These are phyloP conservation scores for Dorcoceras hygrometricum DNA, from an alignment of 257 asterid species.

Conservation along the genomic window DNA sequence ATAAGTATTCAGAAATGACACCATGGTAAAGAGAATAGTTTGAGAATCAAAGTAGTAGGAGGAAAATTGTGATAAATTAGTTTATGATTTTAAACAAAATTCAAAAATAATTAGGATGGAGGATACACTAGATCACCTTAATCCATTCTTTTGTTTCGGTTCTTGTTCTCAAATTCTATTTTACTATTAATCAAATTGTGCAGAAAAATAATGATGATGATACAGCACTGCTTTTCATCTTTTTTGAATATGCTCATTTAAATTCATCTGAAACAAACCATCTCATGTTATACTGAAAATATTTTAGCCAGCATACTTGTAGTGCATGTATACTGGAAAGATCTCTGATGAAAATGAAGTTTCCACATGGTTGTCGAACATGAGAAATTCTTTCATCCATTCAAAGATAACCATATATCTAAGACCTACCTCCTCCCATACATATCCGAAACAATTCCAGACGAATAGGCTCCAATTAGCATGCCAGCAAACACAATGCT, in stretches of 20 bases:
- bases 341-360: background rate
- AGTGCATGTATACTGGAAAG: constrained; percentile 11
- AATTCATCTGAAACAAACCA: background rate
- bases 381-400: background rate
- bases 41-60: no score
- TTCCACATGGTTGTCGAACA: background rate
- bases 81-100: no score
- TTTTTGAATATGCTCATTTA: background rate
- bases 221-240: background rate
- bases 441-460: constrained; percentile 73
- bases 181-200: no score
- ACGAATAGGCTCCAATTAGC: constrained; percentile 66
- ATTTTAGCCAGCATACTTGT: background rate
- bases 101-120: background rate
- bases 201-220: constrained; percentile 5
- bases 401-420: background rate
- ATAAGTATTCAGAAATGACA: no score
- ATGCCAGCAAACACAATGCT: constrained; percentile 69
- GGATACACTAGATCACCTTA: no score
- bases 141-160: background rate
- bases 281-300: background rate
- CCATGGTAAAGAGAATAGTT: no score
- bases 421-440: constrained; percentile 63
- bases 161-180: no score
- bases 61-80: no score